A percentile compares a stretch with the other conserved stretches of the same genome.
Conservation (phyloP, 192 early-diverging fungal genomes). For the Backusella tarrabulga region DNA sequence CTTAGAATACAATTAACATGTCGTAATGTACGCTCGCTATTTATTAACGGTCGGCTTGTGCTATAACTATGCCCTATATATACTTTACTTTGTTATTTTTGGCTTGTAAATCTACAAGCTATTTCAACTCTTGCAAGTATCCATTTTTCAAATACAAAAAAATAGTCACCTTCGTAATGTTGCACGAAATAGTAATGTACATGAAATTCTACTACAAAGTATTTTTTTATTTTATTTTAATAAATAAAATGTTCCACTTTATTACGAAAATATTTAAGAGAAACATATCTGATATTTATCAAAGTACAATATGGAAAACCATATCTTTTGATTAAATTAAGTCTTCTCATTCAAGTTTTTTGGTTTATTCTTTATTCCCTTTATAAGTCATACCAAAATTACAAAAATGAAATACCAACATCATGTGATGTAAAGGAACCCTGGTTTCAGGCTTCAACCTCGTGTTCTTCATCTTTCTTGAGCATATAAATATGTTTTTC, state of each 20-base stretch:
- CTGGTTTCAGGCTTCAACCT: not conserved
- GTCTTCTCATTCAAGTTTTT: too few species aligned
- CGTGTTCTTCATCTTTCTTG: not conserved
- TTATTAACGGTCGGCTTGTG: not conserved
- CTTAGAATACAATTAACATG: not conserved
- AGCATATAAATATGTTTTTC: not conserved
- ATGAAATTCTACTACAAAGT: not conserved
- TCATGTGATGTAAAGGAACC: not conserved
- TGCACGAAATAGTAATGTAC: too few species aligned
- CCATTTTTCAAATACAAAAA: not conserved
- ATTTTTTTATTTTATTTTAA: too few species aligned
- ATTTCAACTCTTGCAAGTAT: not conserved
- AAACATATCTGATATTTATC: too few species aligned
- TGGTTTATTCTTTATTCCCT: too few species aligned
- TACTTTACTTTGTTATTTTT: not conserved
- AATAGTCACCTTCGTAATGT: not conserved
- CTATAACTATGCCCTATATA: not conserved
- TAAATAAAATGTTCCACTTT: too few species aligned
- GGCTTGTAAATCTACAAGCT: not conserved
- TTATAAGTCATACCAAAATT: too few species aligned
- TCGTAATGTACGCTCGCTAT: not conserved
- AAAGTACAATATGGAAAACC: too few species aligned
- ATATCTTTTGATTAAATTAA: too few species aligned
- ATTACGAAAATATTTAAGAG: too few species aligned
- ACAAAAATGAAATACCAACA: not conserved